A percentile compares a stretch with the other conserved stretches of the same genome.
phyloP scores from a whole-genome alignment of 2,329 filamentous ascomycete genomes.

The Blastomyces silverae region DNA sequence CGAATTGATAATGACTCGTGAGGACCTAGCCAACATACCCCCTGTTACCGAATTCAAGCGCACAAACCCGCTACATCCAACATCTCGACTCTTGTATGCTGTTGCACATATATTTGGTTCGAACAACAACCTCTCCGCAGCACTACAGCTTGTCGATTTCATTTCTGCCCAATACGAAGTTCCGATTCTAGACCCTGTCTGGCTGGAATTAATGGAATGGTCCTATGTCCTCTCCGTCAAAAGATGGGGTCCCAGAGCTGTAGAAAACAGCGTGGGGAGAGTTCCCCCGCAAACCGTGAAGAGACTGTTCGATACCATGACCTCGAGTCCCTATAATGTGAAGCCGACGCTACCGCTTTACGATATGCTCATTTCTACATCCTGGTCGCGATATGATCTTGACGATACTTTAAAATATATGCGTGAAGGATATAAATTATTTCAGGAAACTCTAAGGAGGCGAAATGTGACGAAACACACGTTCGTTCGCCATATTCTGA shows the following conservation, averaged over 20 bases:
- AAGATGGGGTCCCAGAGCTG: slow-evolving; percentile 32
- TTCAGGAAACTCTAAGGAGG: slow-evolving; percentile 28
- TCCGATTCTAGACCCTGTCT: slow-evolving; percentile 51
- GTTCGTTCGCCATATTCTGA: not conserved
- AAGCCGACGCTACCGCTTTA: slow-evolving; percentile 54
- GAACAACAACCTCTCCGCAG: slow-evolving; percentile 56
- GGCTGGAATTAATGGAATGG: slow-evolving; percentile 63
- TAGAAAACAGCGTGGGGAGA: slow-evolving; percentile 25
- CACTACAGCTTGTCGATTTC: slow-evolving; percentile 55
- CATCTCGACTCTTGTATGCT: slow-evolving; percentile 52
- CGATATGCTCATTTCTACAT: slow-evolving; percentile 30
- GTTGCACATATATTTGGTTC: slow-evolving; percentile 63
- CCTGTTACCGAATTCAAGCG: slow-evolving; percentile 38
- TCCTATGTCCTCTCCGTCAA: slow-evolving; percentile 52
- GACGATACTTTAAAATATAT: slow-evolving; percentile 27
- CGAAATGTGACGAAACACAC: slow-evolving; percentile 18
- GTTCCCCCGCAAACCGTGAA: slow-evolving; percentile 44
- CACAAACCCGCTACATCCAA: slow-evolving; percentile 54
- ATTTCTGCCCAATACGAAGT: slow-evolving; percentile 56
- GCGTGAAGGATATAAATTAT: slow-evolving; percentile 28
- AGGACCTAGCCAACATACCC: slow-evolving; percentile 30
- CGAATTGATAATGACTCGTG: slow-evolving; percentile 33
- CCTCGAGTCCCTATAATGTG: slow-evolving; percentile 50
- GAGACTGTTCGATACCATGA: slow-evolving; percentile 56
- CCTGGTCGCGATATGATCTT: slow-evolving; percentile 23